Evolutionary conservation across 352 stramenopile species (phyloP).

Genomic region (Globisporangium ultimum): DNA sequence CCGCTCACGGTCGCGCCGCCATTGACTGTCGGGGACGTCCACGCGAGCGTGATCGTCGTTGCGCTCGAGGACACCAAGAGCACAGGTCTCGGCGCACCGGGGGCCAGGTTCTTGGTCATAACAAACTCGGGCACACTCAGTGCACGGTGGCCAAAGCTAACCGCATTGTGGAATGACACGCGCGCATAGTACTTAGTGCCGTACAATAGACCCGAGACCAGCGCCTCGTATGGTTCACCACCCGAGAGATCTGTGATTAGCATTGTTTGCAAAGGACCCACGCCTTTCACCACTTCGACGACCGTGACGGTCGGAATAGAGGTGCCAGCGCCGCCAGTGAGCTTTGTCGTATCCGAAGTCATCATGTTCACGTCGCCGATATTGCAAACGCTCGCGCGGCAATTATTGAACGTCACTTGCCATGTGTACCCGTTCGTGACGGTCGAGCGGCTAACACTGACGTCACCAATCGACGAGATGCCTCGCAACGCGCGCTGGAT

Average conservation of each 20-base stretch:
- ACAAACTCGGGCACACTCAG: constrained; percentile 75
- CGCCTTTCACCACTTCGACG: constrained; percentile 52
- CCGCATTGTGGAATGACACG: constrained; percentile 86
- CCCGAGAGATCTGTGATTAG: constrained; percentile 78
- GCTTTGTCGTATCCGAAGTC: constrained; percentile 29
- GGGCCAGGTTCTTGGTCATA: constrained; percentile 86
- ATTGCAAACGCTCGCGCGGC: constrained; percentile 87
- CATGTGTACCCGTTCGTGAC: constrained; percentile 80
- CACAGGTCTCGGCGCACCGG: constrained; percentile 83
- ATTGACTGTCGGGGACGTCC: constrained; percentile 87
- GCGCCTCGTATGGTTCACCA: constrained; percentile 59
- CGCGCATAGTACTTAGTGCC: constrained; percentile 90
- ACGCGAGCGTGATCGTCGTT: constrained; percentile 90
- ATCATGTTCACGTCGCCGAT: constrained; percentile 81
- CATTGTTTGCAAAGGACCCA: constrained; percentile 32
- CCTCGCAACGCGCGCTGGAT: constrained; percentile 47
- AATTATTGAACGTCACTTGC: constrained; percentile 90
- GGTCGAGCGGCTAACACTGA: constrained; percentile 58
- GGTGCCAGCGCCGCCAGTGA: constrained; percentile 36
- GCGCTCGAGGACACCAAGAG: constrained; percentile 85
- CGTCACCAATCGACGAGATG: constrained; percentile 49
- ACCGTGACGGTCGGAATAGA: constrained; percentile 42
- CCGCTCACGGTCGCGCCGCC: constrained; percentile 90
- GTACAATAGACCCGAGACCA: constrained; percentile 70
- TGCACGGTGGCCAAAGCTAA: constrained; percentile 76